Percentiles rank a stretch among this genome's conserved stretches.
phyloP scores from a whole-genome alignment of 169 alveolate genomes.

The Cyclospora cayetanensis region DNA sequence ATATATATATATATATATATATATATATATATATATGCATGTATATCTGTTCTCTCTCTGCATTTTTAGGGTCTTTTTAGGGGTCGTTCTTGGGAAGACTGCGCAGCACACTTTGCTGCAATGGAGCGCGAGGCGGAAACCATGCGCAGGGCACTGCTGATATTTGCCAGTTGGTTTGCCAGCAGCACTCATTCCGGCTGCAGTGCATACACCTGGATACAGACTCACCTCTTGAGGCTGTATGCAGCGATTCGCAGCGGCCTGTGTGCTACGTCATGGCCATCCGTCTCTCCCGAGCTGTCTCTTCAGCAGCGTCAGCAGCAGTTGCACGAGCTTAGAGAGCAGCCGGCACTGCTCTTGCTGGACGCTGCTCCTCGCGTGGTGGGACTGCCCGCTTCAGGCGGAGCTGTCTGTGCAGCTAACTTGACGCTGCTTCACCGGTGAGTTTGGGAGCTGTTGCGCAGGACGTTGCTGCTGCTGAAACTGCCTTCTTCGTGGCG shows the following conservation, averaged over 20 bases:
- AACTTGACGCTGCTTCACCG: conserved; percentile 8
- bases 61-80: neutral
- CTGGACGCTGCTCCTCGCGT: conserved; percentile 8
- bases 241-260: conserved; percentile 34
- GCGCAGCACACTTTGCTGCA: neutral
- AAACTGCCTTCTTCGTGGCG: neutral
- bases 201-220: neutral
- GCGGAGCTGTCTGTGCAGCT: conserved; percentile 30
- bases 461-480: neutral
- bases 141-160: conserved; percentile 7
- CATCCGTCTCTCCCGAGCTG: neutral
- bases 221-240: neutral
- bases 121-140: conserved; percentile 14
- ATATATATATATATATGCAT: no score
- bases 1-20: no score
- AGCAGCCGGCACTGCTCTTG: conserved; percentile 48
- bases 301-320: conserved; percentile 40
- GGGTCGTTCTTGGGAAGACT: neutral
- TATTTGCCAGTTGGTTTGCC: conserved; percentile 15
- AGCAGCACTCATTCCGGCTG: conserved; percentile 18
- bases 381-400: neutral
- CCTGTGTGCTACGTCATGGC: conserved; percentile 1
- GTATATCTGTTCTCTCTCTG: neutral
- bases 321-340: neutral
- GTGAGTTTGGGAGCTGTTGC: neutral